These are phyloP conservation scores for Cladophialophora chaetospira DNA, from an alignment of 2,329 filamentous ascomycete genomes.

Conservation along the genomic window DNA sequence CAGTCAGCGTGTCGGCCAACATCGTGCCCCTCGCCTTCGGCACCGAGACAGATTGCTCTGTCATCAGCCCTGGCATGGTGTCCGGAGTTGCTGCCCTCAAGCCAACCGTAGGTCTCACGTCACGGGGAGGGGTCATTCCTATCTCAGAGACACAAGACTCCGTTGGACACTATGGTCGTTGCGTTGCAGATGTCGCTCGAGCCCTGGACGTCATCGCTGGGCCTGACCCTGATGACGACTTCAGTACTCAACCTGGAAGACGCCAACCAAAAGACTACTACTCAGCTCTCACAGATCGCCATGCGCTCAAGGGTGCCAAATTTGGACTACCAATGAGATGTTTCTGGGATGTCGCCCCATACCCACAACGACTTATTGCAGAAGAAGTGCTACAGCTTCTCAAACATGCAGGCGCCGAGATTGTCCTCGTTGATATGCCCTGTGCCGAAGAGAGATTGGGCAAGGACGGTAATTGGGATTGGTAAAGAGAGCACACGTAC, in stretches of 20 bases:
- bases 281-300: constrained; percentile 18
- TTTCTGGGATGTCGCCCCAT: constrained; percentile 49
- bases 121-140: constrained; percentile 37
- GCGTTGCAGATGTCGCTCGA: constrained; percentile 31
- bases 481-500: no score
- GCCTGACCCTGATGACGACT: constrained; percentile 25
- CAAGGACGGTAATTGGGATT: constrained; percentile 37
- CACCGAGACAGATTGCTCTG: constrained; percentile 41
- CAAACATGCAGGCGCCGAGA: constrained; percentile 40
- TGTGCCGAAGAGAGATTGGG: constrained; percentile 36
- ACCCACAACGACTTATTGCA: constrained; percentile 43
- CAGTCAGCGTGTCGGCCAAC: constrained; percentile 39
- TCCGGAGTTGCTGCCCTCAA: constrained; percentile 41
- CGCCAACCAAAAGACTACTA: constrained; percentile 26
- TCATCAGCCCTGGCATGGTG: constrained; percentile 38
- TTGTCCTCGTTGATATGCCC: constrained; percentile 35
- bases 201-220: constrained; percentile 28
- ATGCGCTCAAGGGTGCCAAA: constrained; percentile 27
- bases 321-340: constrained; percentile 42
- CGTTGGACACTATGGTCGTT: constrained; percentile 33
- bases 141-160: constrained; percentile 35
- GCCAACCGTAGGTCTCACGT: constrained; percentile 38
- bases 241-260: constrained; percentile 19
- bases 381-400: constrained; percentile 41
- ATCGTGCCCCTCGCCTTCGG: constrained; percentile 40